Evolutionary conservation across 2,329 filamentous ascomycete genomes (phyloP), one percentile per base, ranked within the genome.

Genomic region (Pseudogymnoascus sp.): DNA sequence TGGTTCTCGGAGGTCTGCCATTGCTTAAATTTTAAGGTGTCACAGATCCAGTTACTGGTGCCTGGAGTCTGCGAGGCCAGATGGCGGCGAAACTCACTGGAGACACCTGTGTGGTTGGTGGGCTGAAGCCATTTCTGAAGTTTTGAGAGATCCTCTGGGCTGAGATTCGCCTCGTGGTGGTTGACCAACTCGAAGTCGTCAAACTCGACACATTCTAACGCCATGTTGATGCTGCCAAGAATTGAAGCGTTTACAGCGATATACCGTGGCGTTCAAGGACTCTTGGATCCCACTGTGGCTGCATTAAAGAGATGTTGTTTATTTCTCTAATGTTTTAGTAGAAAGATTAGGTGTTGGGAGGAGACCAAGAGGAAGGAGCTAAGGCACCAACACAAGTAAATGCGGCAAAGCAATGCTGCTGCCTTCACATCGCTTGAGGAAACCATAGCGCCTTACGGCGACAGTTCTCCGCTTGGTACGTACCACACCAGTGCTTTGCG

Each of bases 1-100:
- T 72, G 63, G 23, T 77, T 70, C 1, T 69, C 59, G 1, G 56
- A 26, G 4, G 71, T 42, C 0, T 70, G 29, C 62, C 67, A 68
- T 61, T 67, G 56, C 42, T 65, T 19, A 56, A 64, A 67, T 59
- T 64, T 60, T 19, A 64, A 56, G 17, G 65, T 67, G 59, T 66
- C 61, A 40, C 19, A 63, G 15, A 67, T 62, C 66, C 65, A 67
- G 15, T 59, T 38, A 5, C 64, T 63, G 11, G 65, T 68, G 2
- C 64, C 64, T n/a, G 63, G 46, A 46, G 60, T 44, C 21, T 65
- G 62, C 4, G 65, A 64, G 11, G 38, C 11, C 15, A 65, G 33
- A 62, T 68, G 66, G 10, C 64, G 64, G n/a, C 59, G 61, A 44
- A 63, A 67, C 60, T 68, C 66, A 38, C 67, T 66, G 2, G 65